These are phyloP conservation scores for Polytrichum commune DNA, from an alignment of 225 moss, liverwort and hornwort genomes.

Conservation along the genomic window DNA sequence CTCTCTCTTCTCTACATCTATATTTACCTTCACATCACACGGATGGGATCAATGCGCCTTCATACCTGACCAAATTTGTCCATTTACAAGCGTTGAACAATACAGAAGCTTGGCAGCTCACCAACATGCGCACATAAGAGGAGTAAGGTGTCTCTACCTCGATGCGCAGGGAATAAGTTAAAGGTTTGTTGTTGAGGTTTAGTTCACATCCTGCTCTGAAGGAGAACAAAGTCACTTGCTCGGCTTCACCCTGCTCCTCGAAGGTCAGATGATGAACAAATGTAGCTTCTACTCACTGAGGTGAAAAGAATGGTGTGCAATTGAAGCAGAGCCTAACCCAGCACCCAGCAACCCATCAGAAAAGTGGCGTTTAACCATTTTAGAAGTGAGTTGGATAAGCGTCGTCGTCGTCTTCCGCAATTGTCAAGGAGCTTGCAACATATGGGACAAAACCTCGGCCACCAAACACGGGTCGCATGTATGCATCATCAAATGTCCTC, in stretches of 20 bases:
- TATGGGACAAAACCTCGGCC: constrained; percentile 72
- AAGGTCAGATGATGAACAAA: neutral
- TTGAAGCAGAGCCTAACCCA: neutral
- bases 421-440: constrained; percentile 27
- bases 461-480: constrained; percentile 82
- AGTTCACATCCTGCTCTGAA: too few species aligned
- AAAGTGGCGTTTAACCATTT: neutral
- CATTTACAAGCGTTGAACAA: neutral
- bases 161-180: too few species aligned
- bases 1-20: too few species aligned
- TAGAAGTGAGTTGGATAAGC: constrained; percentile 21
- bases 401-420: constrained; percentile 46
- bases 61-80: neutral
- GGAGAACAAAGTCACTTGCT: too few species aligned
- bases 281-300: too few species aligned
- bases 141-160: neutral
- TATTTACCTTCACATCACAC: too few species aligned
- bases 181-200: too few species aligned
- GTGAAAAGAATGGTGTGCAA: constrained; percentile 4
- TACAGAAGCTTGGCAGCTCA: neutral
- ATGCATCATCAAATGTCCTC: constrained; percentile 69
- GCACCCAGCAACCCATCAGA: neutral
- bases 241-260: neutral
- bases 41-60: neutral
- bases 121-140: too few species aligned